These are phyloP conservation scores for Pseudopithomyces chartarum DNA, from an alignment of 2,329 filamentous ascomycete genomes.

Conservation along the genomic window DNA sequence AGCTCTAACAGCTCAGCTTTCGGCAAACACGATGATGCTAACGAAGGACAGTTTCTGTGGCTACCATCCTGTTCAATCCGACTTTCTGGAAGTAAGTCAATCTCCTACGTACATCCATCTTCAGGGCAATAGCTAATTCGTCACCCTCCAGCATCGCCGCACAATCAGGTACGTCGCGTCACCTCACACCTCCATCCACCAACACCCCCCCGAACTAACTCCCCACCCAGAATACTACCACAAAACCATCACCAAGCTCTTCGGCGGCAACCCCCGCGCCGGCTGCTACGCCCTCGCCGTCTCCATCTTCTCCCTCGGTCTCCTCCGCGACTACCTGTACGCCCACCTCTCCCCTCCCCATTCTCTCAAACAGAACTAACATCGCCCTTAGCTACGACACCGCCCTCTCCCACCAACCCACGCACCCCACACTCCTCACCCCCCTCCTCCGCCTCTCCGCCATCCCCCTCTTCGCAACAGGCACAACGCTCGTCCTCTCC, in stretches of 20 bases:
- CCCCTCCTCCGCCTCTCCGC: slow-evolving; percentile 66
- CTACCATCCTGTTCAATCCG: slow-evolving; percentile 89
- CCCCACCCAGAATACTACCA: slow-evolving; percentile 78
- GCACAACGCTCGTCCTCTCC: slow-evolving; percentile 83
- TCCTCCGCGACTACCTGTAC: slow-evolving; percentile 73
- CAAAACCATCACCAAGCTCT: slow-evolving; percentile 85
- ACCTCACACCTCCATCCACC: background rate
- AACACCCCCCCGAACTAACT: background rate
- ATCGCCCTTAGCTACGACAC: slow-evolving; percentile 73
- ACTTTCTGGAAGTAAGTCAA: slow-evolving; percentile 95
- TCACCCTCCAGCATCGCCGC: slow-evolving; percentile 69
- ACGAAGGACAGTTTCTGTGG: slow-evolving; percentile 69
- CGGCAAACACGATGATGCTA: slow-evolving; percentile 1
- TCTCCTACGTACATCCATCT: background rate
- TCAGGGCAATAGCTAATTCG: background rate
- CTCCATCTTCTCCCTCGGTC: slow-evolving; percentile 88
- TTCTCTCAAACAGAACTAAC: background rate
- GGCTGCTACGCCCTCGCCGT: slow-evolving; percentile 90
- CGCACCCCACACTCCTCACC: slow-evolving; percentile 72
- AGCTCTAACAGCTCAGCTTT: background rate
- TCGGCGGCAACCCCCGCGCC: slow-evolving; percentile 74
- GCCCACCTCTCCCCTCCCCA: slow-evolving; percentile 14
- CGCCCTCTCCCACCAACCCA: slow-evolving; percentile 76
- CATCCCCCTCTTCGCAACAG: slow-evolving; percentile 71
- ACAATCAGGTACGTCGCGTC: slow-evolving; percentile 65